These are phyloP conservation scores for Draba incana DNA, from an alignment of 345 rosid genomes.

Conservation along the genomic window DNA sequence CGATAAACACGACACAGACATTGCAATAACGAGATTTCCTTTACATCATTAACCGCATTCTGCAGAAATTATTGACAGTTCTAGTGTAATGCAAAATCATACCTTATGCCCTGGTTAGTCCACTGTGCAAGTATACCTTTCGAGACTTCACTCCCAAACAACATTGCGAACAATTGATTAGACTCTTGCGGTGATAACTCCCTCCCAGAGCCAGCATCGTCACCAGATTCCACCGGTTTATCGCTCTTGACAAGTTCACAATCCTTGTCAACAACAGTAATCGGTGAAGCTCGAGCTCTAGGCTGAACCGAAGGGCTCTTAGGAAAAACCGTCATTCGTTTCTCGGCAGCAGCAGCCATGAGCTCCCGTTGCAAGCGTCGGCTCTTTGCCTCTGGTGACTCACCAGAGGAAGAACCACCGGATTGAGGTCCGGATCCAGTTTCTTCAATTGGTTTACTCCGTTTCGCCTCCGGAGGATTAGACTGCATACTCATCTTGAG, in stretches of 20 bases:
- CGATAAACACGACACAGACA: slow-evolving; percentile 1
- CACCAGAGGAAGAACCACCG: slow-evolving; percentile 21
- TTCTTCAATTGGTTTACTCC: slow-evolving; percentile 85
- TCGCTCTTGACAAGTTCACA: slow-evolving; percentile 36
- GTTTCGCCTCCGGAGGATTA: slow-evolving; percentile 89
- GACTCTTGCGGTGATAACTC: slow-evolving; percentile 56
- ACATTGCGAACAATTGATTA: slow-evolving; percentile 65
- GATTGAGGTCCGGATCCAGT: slow-evolving; percentile 43
- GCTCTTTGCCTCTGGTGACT: slow-evolving; percentile 62
- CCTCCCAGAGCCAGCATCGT: slow-evolving; percentile 29
- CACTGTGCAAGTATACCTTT: slow-evolving; percentile 85
- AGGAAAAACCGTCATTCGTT: slow-evolving; percentile 58
- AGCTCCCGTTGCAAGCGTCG: slow-evolving; percentile 79
- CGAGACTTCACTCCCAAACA: slow-evolving; percentile 73
- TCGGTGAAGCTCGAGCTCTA: slow-evolving; percentile 40
- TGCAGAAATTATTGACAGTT: slow-evolving; percentile 8
- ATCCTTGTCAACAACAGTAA: slow-evolving; percentile 28
- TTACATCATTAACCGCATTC: neutral
- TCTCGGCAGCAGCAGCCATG: slow-evolving; percentile 99
- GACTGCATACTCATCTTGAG: slow-evolving; percentile 89
- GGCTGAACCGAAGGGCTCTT: slow-evolving; percentile 37
- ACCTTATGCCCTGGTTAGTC: slow-evolving; percentile 99
- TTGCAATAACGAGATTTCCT: neutral
- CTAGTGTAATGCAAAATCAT: slow-evolving; percentile 1
- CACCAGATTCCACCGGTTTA: slow-evolving; percentile 37